phyloP scores from a whole-genome alignment of 2,329 filamentous ascomycete genomes.

The Colletotrichum sp. region DNA sequence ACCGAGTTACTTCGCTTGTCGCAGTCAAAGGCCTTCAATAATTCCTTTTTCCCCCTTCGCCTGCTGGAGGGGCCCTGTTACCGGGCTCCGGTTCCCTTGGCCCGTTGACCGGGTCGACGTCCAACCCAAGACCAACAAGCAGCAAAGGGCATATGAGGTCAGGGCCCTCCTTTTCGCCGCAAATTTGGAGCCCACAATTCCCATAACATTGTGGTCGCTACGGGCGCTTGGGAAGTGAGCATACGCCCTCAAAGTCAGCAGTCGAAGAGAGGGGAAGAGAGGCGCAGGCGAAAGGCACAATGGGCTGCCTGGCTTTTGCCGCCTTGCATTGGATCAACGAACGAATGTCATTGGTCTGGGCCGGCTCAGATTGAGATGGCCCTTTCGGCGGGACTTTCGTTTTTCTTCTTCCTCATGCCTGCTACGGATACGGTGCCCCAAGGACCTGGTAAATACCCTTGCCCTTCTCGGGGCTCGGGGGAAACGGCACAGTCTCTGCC shows the following conservation, averaged over 20 bases:
- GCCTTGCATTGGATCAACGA: neutral
- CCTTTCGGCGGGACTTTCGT: neutral
- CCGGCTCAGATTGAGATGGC: neutral
- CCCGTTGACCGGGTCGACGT: slow-evolving; percentile 9
- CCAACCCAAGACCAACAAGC: slow-evolving; percentile 9
- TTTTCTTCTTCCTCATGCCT: neutral
- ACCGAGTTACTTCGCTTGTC: neutral
- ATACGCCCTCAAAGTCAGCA: neutral
- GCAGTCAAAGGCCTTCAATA: neutral
- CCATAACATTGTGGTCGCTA: neutral
- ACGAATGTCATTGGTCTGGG: neutral
- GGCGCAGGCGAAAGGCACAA: neutral
- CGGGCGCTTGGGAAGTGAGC: neutral
- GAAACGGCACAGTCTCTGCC: neutral
- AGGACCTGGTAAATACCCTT: slow-evolving; percentile 3
- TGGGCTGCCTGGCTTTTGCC: neutral
- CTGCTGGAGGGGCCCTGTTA: neutral
- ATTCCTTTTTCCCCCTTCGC: neutral
- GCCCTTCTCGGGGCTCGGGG: slow-evolving; percentile 2
- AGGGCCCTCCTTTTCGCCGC: neutral
- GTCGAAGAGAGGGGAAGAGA: neutral
- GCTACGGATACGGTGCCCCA: neutral
- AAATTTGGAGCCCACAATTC: neutral
- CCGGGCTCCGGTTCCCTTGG: slow-evolving; percentile 9
- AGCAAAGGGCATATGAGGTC: neutral